phyloP scores from a whole-genome alignment of 2,329 filamentous ascomycete genomes.

The Harringtonia aguacate region DNA sequence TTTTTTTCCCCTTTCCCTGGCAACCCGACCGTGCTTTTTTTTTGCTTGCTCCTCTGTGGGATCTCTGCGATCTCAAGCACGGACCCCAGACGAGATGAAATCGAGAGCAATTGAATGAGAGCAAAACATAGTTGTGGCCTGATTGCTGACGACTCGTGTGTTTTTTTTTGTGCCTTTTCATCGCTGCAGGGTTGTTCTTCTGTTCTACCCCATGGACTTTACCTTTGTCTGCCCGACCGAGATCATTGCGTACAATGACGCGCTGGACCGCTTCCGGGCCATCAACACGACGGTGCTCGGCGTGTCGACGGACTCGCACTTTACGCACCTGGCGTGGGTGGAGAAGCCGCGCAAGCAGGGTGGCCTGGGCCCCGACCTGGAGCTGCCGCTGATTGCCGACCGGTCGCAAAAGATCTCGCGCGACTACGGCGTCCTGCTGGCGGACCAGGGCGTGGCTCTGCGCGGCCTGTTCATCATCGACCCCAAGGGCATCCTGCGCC shows the following conservation, averaged over 20 bases:
- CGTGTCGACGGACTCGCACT: constrained; percentile 52
- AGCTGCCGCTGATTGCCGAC: constrained; percentile 52
- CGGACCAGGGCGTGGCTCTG: constrained; percentile 52
- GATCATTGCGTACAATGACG: constrained; percentile 54
- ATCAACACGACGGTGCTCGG: constrained; percentile 51
- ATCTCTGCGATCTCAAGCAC: neutral
- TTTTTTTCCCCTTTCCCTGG: neutral
- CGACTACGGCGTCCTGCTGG: constrained; percentile 53
- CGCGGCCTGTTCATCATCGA: constrained; percentile 58
- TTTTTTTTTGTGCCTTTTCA: no score
- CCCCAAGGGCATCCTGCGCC: constrained; percentile 47
- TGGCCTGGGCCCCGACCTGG: constrained; percentile 46
- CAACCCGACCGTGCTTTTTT: neutral
- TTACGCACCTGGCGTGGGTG: constrained; percentile 45
- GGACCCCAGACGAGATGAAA: neutral
- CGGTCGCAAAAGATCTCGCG: constrained; percentile 49
- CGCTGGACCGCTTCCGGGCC: constrained; percentile 45
- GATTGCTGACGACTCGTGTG: no score
- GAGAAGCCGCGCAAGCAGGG: constrained; percentile 47
- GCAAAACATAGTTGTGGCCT: no score
- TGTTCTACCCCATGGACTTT: constrained; percentile 59
- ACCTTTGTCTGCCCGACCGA: constrained; percentile 58
- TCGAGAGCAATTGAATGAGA: no score
- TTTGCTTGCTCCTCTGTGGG: neutral
- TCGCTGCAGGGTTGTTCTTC: constrained; percentile 45